These are phyloP conservation scores for Eremothecium gossypii DNA, from an alignment of 1,139 yeast genomes.

Conservation along the genomic window DNA sequence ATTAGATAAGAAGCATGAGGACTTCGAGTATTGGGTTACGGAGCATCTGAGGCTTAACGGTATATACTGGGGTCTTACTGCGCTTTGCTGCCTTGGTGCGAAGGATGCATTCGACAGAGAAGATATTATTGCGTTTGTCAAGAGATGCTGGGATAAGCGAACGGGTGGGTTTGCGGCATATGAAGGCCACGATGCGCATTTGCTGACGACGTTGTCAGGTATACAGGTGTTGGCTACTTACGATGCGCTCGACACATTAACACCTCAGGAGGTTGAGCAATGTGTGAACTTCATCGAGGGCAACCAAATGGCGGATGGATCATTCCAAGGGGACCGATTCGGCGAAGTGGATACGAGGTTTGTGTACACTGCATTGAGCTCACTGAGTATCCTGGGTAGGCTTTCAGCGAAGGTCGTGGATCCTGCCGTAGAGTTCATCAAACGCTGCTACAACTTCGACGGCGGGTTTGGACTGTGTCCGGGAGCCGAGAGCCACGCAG, in stretches of 20 bases:
- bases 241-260: conserved; percentile 41
- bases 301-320: conserved; percentile 64
- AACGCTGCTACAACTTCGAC: conserved; percentile 76
- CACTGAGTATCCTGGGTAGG: conserved; percentile 58
- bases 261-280: conserved; percentile 27
- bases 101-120: conserved; percentile 47
- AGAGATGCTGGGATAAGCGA: conserved; percentile 51
- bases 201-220: conserved; percentile 81
- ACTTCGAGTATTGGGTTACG: conserved; percentile 76
- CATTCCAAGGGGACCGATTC: conserved; percentile 80
- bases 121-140: conserved; percentile 58
- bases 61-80: conserved; percentile 88
- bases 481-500: conserved; percentile 92
- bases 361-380: conserved; percentile 70
- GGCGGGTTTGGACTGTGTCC: conserved; percentile 95
- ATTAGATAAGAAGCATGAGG: conserved; percentile 43
- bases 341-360: conserved; percentile 93
- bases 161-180: conserved; percentile 86
- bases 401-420: conserved; percentile 52
- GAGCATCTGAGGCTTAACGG: conserved; percentile 90
- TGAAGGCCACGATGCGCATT: conserved; percentile 82
- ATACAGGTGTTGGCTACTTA: conserved; percentile 67
- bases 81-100: conserved; percentile 53
- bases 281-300: conserved; percentile 42
- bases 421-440: conserved; percentile 57